Evolutionary conservation across 2,329 filamentous ascomycete genomes (phyloP).

Genomic region (Phaeosphaeriaceae sp.): DNA sequence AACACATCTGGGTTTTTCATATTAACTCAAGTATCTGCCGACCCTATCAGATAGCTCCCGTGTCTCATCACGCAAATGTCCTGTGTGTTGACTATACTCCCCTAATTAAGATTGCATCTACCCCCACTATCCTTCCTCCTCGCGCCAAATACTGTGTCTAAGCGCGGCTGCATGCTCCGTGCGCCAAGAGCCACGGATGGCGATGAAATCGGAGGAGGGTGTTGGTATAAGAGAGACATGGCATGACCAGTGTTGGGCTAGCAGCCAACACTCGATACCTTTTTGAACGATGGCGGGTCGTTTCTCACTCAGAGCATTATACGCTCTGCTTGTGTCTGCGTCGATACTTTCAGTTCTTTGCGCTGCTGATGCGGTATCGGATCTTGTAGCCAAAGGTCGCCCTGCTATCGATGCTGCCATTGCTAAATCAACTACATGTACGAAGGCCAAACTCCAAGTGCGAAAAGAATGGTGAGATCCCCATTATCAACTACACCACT

Average conservation of each 20-base stretch:
- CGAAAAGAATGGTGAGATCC: conserved; percentile 37
- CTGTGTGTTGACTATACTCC: conserved; percentile 14
- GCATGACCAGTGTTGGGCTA: conserved; percentile 3
- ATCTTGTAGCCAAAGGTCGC: conserved; percentile 35
- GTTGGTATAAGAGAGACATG: conserved; percentile 23
- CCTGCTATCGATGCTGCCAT: conserved; percentile 34
- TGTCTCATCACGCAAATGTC: conserved; percentile 17
- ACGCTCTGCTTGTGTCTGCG: conserved; percentile 26
- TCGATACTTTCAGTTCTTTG: conserved; percentile 27
- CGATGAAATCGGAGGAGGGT: conserved; percentile 3
- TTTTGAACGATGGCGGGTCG: conserved; percentile 21
- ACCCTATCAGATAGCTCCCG: conserved; percentile 13
- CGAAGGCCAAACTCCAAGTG: conserved; percentile 38
- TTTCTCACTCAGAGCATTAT: conserved; percentile 25
- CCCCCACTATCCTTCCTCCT: conserved; percentile 7
- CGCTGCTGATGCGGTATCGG: conserved; percentile 34
- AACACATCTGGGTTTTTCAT: conserved; percentile 10
- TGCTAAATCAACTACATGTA: conserved; percentile 38
- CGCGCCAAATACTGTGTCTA: conserved; percentile 11
- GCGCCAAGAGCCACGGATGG: conserved; percentile 6
- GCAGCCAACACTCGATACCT: neutral
- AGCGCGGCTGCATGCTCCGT: conserved; percentile 18
- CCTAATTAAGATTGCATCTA: conserved; percentile 33
- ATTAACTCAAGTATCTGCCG: conserved; percentile 33
- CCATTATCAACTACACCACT: neutral